Conservation (phyloP, 1,139 yeast genomes). For the Taphrina pruni region DNA sequence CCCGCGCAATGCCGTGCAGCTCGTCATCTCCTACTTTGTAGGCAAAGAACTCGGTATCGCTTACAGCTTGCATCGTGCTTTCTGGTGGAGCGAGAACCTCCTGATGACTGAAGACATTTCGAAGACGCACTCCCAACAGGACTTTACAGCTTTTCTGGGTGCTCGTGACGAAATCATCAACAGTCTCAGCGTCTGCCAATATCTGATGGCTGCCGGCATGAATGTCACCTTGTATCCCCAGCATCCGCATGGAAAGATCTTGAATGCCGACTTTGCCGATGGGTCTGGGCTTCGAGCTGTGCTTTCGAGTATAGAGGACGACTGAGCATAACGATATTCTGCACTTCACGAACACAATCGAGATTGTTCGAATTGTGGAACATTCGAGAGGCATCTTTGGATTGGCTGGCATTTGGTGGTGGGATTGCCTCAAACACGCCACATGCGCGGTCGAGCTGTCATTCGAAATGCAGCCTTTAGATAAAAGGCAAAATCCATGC, state of each 20-base stretch:
- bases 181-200: conserved; percentile 10
- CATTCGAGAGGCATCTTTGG: neutral
- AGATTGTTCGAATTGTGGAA: neutral
- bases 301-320: conserved; percentile 14
- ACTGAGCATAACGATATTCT: neutral
- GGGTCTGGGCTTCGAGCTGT: conserved; percentile 20
- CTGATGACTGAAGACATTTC: conserved; percentile 35
- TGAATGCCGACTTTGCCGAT: conserved; percentile 5
- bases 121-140: neutral
- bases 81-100: conserved; percentile 41
- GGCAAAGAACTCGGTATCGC: conserved; percentile 40
- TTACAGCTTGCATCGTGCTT: conserved; percentile 38
- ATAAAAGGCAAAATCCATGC: neutral
- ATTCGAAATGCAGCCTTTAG: neutral
- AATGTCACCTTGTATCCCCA: conserved; percentile 1
- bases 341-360: neutral
- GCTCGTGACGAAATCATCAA: conserved; percentile 27
- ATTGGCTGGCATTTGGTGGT: neutral
- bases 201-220: conserved; percentile 9
- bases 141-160: conserved; percentile 24
- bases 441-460: neutral
- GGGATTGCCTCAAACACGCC: conserved; percentile 10
- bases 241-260: conserved; percentile 28
- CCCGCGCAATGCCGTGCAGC: conserved; percentile 40
- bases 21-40: conserved; percentile 33